Evolutionary conservation across 139 green algal genomes (phyloP), one percentile per base, ranked within the genome.

Genomic region (Trebouxia sp.): DNA sequence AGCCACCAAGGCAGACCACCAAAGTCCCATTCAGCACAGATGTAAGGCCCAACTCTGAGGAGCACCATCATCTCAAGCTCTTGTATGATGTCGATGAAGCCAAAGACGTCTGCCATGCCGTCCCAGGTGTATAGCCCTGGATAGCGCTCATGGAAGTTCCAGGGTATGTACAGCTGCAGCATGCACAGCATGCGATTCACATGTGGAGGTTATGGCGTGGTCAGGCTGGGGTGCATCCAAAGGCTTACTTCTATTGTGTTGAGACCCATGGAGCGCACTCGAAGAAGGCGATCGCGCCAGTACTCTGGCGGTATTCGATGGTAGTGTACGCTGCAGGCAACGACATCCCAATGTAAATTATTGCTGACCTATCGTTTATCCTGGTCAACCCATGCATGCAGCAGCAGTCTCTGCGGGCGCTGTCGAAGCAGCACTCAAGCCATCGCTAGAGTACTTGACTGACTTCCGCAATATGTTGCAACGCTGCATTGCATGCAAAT

Each of bases 1-100:
- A 94, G 83, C 90, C 90, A 94, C 48, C 48, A 84, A 51, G 90
- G 90, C 15, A 94, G 82, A 17, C 90, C 89, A 0, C 90, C 90
- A 80, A 90, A 88, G 62, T 91, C 89, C 87, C 84, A 89, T 69
- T 92, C 88, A 0, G 83, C 88, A 41, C 86, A 89, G 48, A 89
- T 85, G 84, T 91, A 92, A 7, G 89, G 89, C 9, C 89, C 89
- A 0, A 86, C 80, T 20, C 89, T 80, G 51, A 93, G 81, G 51
- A 93, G 65, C 80, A 92, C 88, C 45, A 83, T 72, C 48, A 93
- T 75, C 1, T 78, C 87, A 74, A 83, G 22, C 65, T 88, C 82
- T 66, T 80, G 37, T 41, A 69, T 47, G 12, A 90, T 35, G 1
- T 74, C 58, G 12, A 91, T 39, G 51, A 87, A 91, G 48, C 72